These are phyloP conservation scores for Protomyces inundatus DNA, from an alignment of 1,139 yeast species.

Conservation along the genomic window DNA sequence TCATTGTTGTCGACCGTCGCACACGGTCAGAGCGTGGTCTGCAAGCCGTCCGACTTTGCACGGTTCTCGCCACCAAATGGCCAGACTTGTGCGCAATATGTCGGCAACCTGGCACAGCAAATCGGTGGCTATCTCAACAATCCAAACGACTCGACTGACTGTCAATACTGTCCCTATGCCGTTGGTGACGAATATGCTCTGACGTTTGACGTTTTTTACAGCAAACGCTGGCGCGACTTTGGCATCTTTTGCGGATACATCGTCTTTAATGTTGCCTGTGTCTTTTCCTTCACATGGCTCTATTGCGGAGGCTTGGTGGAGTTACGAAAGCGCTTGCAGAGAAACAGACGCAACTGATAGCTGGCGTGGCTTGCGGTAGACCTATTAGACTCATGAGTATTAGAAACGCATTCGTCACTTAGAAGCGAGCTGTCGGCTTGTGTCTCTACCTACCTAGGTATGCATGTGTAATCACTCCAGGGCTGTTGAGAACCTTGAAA, in stretches of 20 bases:
- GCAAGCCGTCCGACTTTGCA: conserved; percentile 50
- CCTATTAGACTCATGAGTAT: no score
- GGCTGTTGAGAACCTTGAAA: no score
- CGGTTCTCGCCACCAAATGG: conserved; percentile 55
- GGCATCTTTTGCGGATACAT: conserved; percentile 52
- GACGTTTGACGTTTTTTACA: conserved; percentile 45
- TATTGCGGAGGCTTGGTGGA: neutral
- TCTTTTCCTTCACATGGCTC: neutral
- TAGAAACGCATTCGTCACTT: no score
- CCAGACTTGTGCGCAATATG: conserved; percentile 54
- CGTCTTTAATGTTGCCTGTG: conserved; percentile 41
- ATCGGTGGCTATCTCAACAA: conserved; percentile 53
- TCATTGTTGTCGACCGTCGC: conserved; percentile 51
- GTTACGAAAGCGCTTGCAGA: neutral
- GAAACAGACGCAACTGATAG: no score
- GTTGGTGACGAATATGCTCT: conserved; percentile 53
- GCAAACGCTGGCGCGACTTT: conserved; percentile 55
- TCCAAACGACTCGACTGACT: conserved; percentile 49
- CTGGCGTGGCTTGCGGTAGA: no score
- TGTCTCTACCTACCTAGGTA: no score
- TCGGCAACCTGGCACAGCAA: conserved; percentile 40
- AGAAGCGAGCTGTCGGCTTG: no score
- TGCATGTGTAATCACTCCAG: no score
- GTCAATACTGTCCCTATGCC: conserved; percentile 55
- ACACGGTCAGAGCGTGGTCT: conserved; percentile 53